phyloP scores from a whole-genome alignment of 805 yeast species.

The Jamesozyma jinghongensis region DNA sequence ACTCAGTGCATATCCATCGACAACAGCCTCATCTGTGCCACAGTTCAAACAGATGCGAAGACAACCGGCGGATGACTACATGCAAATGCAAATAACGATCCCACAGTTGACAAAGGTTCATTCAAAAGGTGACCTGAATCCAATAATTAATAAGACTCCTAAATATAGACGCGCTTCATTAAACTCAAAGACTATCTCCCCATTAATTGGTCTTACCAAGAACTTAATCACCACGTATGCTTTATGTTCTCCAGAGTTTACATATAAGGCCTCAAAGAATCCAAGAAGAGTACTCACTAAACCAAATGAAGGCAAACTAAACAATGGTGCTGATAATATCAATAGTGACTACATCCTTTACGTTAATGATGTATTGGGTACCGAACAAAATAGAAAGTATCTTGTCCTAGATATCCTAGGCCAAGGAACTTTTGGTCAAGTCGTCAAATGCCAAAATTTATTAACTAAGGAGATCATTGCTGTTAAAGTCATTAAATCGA shows the following conservation, averaged over 20 bases:
- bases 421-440: slow-evolving; percentile 98
- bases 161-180: slow-evolving; percentile 63
- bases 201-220: slow-evolving; percentile 69
- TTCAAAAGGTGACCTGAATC: slow-evolving; percentile 46
- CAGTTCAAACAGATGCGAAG: slow-evolving; percentile 27
- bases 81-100: slow-evolving; percentile 23
- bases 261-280: slow-evolving; percentile 73
- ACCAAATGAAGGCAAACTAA: slow-evolving; percentile 73
- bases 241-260: slow-evolving; percentile 76
- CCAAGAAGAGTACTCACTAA: slow-evolving; percentile 90
- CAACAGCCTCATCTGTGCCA: slow-evolving; percentile 20
- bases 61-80: slow-evolving; percentile 18
- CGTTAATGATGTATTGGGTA: slow-evolving; percentile 88
- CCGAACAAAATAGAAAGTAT: slow-evolving; percentile 59
- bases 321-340: slow-evolving; percentile 80
- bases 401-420: slow-evolving; percentile 87
- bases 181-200: slow-evolving; percentile 59
- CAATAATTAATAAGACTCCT: slow-evolving; percentile 51
- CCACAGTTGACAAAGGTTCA: slow-evolving; percentile 42
- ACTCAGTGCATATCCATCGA: slow-evolving; percentile 23
- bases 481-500: slow-evolving; percentile 86
- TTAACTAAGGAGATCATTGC: slow-evolving; percentile 82
- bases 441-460: slow-evolving; percentile 75
- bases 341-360: slow-evolving; percentile 86
- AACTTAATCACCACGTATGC: slow-evolving; percentile 72